Evolutionary conservation across 306 rosid species (phyloP).

Genomic region (Rosa rugosa): DNA sequence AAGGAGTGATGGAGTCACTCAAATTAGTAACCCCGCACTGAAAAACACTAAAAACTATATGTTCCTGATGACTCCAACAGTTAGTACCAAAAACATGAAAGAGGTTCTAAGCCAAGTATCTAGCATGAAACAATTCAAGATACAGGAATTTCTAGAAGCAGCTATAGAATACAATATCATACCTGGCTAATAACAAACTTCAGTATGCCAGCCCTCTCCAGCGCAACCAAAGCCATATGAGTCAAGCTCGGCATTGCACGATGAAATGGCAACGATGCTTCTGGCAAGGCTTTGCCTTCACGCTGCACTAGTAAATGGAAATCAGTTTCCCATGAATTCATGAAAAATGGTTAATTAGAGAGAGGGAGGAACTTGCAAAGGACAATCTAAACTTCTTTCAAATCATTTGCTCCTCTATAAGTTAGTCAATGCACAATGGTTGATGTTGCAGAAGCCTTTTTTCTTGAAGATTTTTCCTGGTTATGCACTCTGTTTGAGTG

Average conservation of each 20-base stretch:
- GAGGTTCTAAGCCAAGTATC: neutral
- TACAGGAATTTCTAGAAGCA: neutral
- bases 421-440: neutral
- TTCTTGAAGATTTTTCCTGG: neutral
- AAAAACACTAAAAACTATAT: neutral
- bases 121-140: neutral
- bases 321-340: constrained; percentile 8
- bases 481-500: neutral
- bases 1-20: neutral
- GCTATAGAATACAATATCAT: constrained; percentile 10
- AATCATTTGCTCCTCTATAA: neutral
- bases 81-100: constrained; percentile 11
- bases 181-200: constrained; percentile 96
- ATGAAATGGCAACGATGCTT: constrained; percentile 95
- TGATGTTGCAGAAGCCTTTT: neutral
- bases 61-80: neutral
- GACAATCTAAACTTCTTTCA: neutral
- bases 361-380: neutral
- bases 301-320: constrained; percentile 54
- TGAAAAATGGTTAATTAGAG: neutral
- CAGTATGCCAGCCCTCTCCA: constrained; percentile 82
- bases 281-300: constrained; percentile 97
- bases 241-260: constrained; percentile 93
- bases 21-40: neutral
- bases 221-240: constrained; percentile 86